Conservation (phyloP, 2,329 filamentous ascomycete species). For the Alternaria metachromatica region DNA sequence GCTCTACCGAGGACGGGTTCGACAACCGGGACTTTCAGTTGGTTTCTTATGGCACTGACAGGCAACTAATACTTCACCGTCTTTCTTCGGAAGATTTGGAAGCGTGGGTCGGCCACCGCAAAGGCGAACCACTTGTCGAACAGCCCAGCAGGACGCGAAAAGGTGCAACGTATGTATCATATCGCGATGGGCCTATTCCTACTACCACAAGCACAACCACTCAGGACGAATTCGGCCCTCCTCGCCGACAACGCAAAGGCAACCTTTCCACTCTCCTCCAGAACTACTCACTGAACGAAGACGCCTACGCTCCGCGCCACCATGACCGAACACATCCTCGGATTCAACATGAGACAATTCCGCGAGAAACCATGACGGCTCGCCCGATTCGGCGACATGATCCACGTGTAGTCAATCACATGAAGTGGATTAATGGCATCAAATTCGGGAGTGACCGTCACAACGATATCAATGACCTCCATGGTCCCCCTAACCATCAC, state of each 20-base stretch:
- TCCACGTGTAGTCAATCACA: constrained; percentile 62
- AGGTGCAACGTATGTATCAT: constrained; percentile 85
- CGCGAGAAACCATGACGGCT: constrained; percentile 55
- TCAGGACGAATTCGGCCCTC: constrained; percentile 25
- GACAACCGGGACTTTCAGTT: constrained; percentile 91
- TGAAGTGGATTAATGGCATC: constrained; percentile 70
- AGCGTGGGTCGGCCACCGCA: constrained; percentile 74
- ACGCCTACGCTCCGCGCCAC: constrained; percentile 13
- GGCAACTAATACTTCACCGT: constrained; percentile 78
- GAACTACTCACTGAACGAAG: constrained; percentile 25
- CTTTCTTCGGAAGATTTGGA: constrained; percentile 68
- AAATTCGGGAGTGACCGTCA: constrained; percentile 59
- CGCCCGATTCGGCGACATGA: constrained; percentile 58
- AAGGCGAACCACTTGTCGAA: constrained; percentile 69
- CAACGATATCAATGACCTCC: constrained; percentile 30
- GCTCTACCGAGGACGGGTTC: constrained; percentile 67
- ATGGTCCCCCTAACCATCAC: constrained; percentile 21
- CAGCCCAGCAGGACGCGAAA: constrained; percentile 78
- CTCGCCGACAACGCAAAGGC: constrained; percentile 29
- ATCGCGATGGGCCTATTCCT: constrained; percentile 62
- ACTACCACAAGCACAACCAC: constrained; percentile 19
- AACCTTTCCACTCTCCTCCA: constrained; percentile 37
- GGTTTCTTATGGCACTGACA: constrained; percentile 91
- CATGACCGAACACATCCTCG: constrained; percentile 13
- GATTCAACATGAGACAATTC: constrained; percentile 9